phyloP scores from a whole-genome alignment of 306 rosid genomes.

The Citrullus colocynthis region DNA sequence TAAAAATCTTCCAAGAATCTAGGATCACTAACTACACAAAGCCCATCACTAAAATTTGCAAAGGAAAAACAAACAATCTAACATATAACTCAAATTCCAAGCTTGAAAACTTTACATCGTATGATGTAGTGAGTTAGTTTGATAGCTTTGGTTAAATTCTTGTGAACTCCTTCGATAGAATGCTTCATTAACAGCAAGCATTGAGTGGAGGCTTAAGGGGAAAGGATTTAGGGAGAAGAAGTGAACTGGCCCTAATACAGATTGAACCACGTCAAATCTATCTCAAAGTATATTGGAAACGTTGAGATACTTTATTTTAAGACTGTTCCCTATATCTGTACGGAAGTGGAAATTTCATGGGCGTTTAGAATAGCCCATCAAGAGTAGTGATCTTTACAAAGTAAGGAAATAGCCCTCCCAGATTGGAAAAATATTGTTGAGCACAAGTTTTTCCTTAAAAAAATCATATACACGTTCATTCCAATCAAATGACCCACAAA shows the following conservation, averaged over 20 bases:
- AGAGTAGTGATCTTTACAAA: neutral
- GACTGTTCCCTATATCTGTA: neutral
- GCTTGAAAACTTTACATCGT: neutral
- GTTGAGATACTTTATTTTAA: neutral
- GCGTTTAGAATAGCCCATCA: neutral
- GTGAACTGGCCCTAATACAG: neutral
- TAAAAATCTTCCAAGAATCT: neutral
- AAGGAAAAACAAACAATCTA: neutral
- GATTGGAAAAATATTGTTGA: neutral
- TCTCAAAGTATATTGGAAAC: neutral
- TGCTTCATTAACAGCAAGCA: neutral
- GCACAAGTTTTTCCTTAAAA: neutral
- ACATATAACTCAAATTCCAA: neutral
- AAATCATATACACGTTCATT: neutral
- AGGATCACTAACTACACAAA: neutral
- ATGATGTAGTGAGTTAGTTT: neutral
- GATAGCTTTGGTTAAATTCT: neutral
- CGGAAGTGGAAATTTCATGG: neutral
- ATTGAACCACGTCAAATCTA: neutral
- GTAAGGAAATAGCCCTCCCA: neutral
- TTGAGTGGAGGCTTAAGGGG: neutral
- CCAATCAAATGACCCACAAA: neutral
- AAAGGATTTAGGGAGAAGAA: neutral
- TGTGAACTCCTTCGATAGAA: neutral
- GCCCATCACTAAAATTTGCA: neutral